A percentile compares a stretch with the other conserved stretches of the same genome.
Evolutionary conservation across 495 filamentous ascomycete species (phyloP).

Genomic region (Lophiotrema nucula): DNA sequence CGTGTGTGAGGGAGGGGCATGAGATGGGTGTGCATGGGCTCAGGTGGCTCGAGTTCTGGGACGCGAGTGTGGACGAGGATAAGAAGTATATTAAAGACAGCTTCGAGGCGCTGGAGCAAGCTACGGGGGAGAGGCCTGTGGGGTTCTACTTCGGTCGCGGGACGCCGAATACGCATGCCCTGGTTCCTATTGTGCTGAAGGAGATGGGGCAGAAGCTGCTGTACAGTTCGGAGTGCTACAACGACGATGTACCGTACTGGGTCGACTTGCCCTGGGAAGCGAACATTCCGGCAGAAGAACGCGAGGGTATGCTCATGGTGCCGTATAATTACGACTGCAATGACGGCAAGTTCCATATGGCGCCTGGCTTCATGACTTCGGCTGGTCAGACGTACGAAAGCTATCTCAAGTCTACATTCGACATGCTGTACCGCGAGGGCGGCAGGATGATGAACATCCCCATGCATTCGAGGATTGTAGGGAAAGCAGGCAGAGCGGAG

Average conservation of each 20-base stretch:
- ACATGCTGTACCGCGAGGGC: conserved; percentile 38
- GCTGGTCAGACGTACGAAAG: conserved; percentile 34
- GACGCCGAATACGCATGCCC: conserved; percentile 35
- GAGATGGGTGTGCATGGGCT: conserved; percentile 39
- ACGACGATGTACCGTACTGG: conserved; percentile 42
- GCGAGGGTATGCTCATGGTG: conserved; percentile 37
- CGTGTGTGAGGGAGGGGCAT: conserved; percentile 35
- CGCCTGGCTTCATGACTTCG: conserved; percentile 33
- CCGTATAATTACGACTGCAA: conserved; percentile 39
- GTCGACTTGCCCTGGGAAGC: conserved; percentile 37
- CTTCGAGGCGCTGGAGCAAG: conserved; percentile 30
- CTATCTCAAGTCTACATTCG: conserved; percentile 39
- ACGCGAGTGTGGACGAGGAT: conserved; percentile 34
- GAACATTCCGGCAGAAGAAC: conserved; percentile 27
- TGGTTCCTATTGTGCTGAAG: conserved; percentile 31
- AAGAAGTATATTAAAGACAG: conserved; percentile 38
- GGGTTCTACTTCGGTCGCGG: conserved; percentile 40
- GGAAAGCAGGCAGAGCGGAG: conserved; percentile 38
- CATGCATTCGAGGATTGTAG: conserved; percentile 35
- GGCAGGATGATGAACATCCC: conserved; percentile 42
- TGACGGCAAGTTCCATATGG: conserved; percentile 41
- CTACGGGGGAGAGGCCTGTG: conserved; percentile 37
- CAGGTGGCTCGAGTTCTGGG: conserved; percentile 40
- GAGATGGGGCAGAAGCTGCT: conserved; percentile 34
- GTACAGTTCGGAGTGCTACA: conserved; percentile 37